phyloP scores from a whole-genome alignment of 2,329 filamentous ascomycete genomes.

The Xylariaceae sp. region DNA sequence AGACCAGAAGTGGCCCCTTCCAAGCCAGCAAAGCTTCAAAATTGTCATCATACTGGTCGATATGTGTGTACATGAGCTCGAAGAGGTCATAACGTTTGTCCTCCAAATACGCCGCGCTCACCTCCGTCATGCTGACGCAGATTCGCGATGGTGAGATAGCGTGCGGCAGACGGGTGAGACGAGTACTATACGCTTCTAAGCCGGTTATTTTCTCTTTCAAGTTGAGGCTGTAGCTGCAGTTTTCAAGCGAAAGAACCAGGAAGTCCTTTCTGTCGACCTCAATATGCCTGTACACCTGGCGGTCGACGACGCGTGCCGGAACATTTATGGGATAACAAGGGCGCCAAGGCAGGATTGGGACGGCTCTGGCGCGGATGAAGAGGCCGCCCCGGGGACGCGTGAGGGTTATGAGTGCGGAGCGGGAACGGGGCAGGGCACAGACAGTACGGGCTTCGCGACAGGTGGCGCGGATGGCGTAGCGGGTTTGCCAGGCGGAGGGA shows the following conservation, averaged over 20 bases:
- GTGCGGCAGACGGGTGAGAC: conserved; percentile 21
- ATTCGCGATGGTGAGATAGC: conserved; percentile 19
- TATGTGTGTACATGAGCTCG: conserved; percentile 18
- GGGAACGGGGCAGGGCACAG: conserved; percentile 21
- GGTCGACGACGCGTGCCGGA: too few relatives aligned
- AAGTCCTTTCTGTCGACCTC: conserved; percentile 27
- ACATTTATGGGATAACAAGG: too few relatives aligned
- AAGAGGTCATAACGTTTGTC: conserved; percentile 10
- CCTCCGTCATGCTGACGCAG: conserved; percentile 24
- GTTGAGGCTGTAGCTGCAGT: conserved; percentile 33
- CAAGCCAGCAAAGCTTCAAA: not conserved
- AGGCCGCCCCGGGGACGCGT: conserved; percentile 29
- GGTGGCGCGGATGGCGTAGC: conserved; percentile 20
- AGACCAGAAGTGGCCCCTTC: conserved; percentile 14
- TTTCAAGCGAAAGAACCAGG: conserved; percentile 30
- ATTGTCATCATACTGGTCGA: not conserved
- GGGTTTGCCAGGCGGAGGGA: conserved; percentile 30
- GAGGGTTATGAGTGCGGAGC: conserved; percentile 22
- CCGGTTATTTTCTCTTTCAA: not conserved
- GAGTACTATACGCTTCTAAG: conserved; percentile 31
- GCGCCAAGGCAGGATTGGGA: too few relatives aligned
- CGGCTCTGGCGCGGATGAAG: conserved; percentile 29
- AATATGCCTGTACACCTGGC: conserved; percentile 4
- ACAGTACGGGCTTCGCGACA: conserved; percentile 29
- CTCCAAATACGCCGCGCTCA: conserved; percentile 8